Base-by-base conservation (phyloP, 1,139 yeast species). In the Diutina sp. region DNA sequence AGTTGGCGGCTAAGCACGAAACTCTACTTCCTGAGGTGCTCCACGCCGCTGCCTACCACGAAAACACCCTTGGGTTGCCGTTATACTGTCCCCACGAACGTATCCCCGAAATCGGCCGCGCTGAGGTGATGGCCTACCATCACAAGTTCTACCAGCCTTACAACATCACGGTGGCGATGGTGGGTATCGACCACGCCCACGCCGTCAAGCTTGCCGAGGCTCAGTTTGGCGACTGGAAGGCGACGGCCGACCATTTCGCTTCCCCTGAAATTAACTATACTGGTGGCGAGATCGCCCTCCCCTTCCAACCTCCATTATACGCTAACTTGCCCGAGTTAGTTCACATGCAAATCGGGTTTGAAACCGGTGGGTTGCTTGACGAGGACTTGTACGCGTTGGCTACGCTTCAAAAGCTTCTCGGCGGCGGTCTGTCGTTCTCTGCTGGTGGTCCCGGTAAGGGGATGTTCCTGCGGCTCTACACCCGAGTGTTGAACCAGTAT, bases 401-500 rank as follows among this genome's bases (percentile, higher is more conserved):
- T 1, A 85, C 93, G 0, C 78, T 93, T 58, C 99, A 93, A 67
- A 90, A 93, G 59, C 75, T 93, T 38, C 74, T 93, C n/a, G 99
- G 99, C 50, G 98, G 98, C 46, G 99, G 99, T 56, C 95, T 97
- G 7, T 90, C 98, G 1, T 93, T 93, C 67, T 86, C 95, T 29
- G 98, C 99, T 11, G 99, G 99, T 61, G 99, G 99, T 0, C 99
- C 99, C n/a, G 99, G 99, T 57, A 93, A 93, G 71, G 99, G 99
- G 6, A 91, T 93, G 98, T 95, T 90, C 69, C 89, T 97, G 2
- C 79, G 99, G 59, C 80, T 95, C 38, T 93, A 90, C 72, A 90
- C 97, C 0, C 82, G 91, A 63, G 97, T 93, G 2, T 77, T 93
- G 66, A 93, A 93, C 71, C 93, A 87, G 67, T 89, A 87, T 67